Evolutionary conservation across 805 yeast genomes (phyloP).

Genomic region (Wickerhamiella sorbophila): DNA sequence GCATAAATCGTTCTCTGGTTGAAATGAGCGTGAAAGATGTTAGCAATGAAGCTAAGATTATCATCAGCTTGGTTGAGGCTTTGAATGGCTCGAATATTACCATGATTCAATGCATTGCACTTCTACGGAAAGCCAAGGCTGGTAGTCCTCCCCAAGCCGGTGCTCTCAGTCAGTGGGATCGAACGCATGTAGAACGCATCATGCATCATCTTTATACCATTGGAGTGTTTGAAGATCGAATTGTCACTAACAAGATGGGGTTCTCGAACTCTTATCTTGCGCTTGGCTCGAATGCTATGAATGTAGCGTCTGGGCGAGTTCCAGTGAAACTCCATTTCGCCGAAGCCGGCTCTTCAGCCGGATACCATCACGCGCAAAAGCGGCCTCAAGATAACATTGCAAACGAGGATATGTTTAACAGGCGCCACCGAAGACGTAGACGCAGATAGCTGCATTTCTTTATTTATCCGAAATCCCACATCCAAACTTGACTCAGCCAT

Average conservation of each 20-base stretch:
- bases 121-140: neutral
- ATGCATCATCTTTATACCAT: slow-evolving; percentile 63
- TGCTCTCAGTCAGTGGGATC: slow-evolving; percentile 46
- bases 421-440: neutral
- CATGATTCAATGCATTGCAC: slow-evolving; percentile 35
- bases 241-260: slow-evolving; percentile 56
- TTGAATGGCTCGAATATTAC: slow-evolving; percentile 54
- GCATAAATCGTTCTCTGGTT: slow-evolving; percentile 35
- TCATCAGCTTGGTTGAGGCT: slow-evolving; percentile 43
- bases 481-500: slow-evolving; percentile 27
- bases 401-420: neutral
- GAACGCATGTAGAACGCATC: slow-evolving; percentile 63
- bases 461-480: too few relatives aligned
- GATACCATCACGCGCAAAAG: neutral
- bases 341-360: neutral
- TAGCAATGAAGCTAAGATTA: slow-evolving; percentile 44
- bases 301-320: slow-evolving; percentile 30
- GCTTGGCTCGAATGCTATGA: slow-evolving; percentile 41
- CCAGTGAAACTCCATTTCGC: slow-evolving; percentile 15
- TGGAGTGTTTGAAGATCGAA: slow-evolving; percentile 49
- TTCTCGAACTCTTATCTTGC: slow-evolving; percentile 66
- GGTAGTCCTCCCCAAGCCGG: slow-evolving; percentile 53
- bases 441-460: too few relatives aligned
- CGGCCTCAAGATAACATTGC: neutral
- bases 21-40: slow-evolving; percentile 38